Conservation (phyloP, 176 grass and related monocot genomes). For the Zoysia pacifica region DNA sequence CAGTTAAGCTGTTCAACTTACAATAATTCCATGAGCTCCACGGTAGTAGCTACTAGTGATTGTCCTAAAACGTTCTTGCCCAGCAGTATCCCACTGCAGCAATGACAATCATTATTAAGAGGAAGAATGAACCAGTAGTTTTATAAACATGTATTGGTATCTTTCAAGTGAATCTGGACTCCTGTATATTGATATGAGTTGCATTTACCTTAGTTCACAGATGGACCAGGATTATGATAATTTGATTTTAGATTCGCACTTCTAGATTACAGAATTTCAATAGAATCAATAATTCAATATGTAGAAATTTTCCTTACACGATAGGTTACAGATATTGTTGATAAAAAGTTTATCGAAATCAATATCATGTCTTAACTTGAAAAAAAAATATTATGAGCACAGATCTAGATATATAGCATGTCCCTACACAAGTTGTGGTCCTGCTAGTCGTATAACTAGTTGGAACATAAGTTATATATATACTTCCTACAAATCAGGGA, state of each 20-base stretch:
- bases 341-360: not conserved
- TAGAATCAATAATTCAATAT: too few species aligned
- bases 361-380: not conserved
- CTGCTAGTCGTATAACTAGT: not conserved
- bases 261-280: not conserved
- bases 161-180: not conserved
- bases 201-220: too few species aligned
- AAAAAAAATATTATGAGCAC: not conserved
- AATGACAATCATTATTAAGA: slow-evolving; percentile 43
- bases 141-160: not conserved
- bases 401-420: not conserved
- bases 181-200: too few species aligned
- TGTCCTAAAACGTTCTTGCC: slow-evolving; percentile 92
- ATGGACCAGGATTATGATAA: not conserved
- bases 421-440: not conserved
- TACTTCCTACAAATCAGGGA: too few species aligned
- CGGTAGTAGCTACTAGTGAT: slow-evolving; percentile 94
- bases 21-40: slow-evolving; percentile 92
- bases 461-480: too few species aligned
- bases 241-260: too few species aligned
- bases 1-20: slow-evolving; percentile 31
- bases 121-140: not conserved
- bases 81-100: slow-evolving; percentile 90
- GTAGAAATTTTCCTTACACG: too few species aligned
- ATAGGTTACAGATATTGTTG: not conserved